phyloP scores from a whole-genome alignment of 2,329 filamentous ascomycete genomes.

The Monosporascus ibericus region DNA sequence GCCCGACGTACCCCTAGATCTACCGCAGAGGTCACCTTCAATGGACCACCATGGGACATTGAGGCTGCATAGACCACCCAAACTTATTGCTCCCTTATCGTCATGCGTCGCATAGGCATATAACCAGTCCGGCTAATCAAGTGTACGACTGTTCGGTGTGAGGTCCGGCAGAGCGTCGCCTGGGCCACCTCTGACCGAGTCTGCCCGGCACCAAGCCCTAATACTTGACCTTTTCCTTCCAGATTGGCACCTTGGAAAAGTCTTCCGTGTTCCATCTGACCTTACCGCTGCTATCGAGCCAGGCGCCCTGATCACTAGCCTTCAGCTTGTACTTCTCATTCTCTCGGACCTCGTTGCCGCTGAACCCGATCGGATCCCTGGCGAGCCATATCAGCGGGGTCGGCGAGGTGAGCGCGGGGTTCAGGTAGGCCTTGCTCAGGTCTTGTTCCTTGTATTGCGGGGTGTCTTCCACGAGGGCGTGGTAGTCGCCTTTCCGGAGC shows the following conservation, averaged over 20 bases:
- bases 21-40: too few species aligned
- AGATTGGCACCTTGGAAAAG: slow-evolving; percentile 21
- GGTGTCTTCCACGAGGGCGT: slow-evolving; percentile 10
- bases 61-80: too few species aligned
- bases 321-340: slow-evolving; percentile 54
- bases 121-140: too few species aligned
- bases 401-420: slow-evolving; percentile 29
- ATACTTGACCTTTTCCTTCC: slow-evolving; percentile 17
- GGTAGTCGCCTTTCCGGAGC: slow-evolving; percentile 13
- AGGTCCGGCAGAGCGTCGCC: too few species aligned
- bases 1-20: too few species aligned
- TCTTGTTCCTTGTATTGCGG: slow-evolving; percentile 22
- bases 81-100: too few species aligned
- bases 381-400: slow-evolving; percentile 62
- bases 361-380: slow-evolving; percentile 53
- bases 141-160: background rate
- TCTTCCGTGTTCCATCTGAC: slow-evolving; percentile 17
- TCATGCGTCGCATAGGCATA: too few species aligned
- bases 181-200: background rate
- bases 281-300: slow-evolving; percentile 49
- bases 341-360: slow-evolving; percentile 53
- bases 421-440: slow-evolving; percentile 21
- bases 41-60: too few species aligned
- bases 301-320: slow-evolving; percentile 57
- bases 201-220: slow-evolving; percentile 1